A percentile compares a stretch with the other conserved stretches of the same genome.
Evolutionary conservation across 2,329 filamentous ascomycete species (phyloP).

Genomic region (Trichophyton schoenleinii): DNA sequence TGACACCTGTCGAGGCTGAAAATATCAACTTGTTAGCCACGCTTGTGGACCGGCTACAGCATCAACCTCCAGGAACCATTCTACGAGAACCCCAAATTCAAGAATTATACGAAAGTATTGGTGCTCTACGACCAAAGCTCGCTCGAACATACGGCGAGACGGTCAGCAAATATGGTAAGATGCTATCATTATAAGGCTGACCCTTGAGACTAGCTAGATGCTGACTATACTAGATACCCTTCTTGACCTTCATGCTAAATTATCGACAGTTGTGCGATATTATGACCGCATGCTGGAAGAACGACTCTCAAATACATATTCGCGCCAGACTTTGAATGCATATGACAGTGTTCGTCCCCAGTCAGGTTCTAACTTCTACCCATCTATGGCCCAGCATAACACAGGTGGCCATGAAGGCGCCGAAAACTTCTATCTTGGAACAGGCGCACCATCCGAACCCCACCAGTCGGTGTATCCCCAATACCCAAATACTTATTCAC

Average conservation of each 20-base stretch:
- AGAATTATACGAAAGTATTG: conserved; percentile 94
- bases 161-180: conserved; percentile 94
- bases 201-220: background rate
- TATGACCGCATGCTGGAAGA: conserved; percentile 98
- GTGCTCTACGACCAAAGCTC: conserved; percentile 80
- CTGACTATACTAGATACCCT: conserved; percentile 55
- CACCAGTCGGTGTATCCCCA: background rate
- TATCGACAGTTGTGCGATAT: conserved; percentile 91
- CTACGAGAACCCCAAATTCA: conserved; percentile 95
- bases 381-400: conserved; percentile 49
- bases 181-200: background rate
- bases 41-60: conserved; percentile 83
- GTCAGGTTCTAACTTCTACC: conserved; percentile 53
- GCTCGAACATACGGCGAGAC: conserved; percentile 94
- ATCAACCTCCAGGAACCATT: conserved; percentile 89
- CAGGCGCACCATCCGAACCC: background rate
- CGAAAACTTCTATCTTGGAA: conserved; percentile 11
- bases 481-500: background rate
- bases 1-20: conserved; percentile 85
- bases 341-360: conserved; percentile 40
- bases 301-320: conserved; percentile 81
- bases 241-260: conserved; percentile 83
- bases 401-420: conserved; percentile 37
- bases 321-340: conserved; percentile 58
- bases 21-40: conserved; percentile 96